Evolutionary conservation across 495 filamentous ascomycete genomes (phyloP).

Genomic region (Coniosporium apollinis): DNA sequence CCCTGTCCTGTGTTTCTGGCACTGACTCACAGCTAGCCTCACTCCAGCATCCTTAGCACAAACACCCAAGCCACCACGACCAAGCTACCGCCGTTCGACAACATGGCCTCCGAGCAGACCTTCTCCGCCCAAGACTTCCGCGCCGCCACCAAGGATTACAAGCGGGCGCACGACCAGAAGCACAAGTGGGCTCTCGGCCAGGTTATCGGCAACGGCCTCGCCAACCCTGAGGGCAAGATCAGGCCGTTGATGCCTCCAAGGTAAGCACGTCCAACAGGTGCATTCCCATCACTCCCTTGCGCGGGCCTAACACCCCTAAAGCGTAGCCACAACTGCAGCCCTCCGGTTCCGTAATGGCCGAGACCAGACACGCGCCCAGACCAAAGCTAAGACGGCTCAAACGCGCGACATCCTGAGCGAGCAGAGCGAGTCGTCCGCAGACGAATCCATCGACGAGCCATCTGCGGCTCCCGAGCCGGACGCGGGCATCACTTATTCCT

Average conservation of each 20-base stretch:
- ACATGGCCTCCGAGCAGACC: slow-evolving; percentile 23
- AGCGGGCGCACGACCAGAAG: slow-evolving; percentile 33
- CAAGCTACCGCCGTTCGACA: too few species aligned
- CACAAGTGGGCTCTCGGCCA: slow-evolving; percentile 38
- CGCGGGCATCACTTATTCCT: slow-evolving; percentile 30
- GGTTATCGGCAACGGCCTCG: slow-evolving; percentile 17
- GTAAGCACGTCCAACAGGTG: neutral
- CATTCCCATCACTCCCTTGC: neutral
- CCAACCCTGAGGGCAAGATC: slow-evolving; percentile 13
- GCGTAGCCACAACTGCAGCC: neutral
- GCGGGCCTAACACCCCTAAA: neutral
- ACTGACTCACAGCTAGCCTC: too few species aligned
- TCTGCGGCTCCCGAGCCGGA: slow-evolving; percentile 26
- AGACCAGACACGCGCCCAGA: neutral
- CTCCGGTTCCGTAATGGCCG: neutral
- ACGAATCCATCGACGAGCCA: slow-evolving; percentile 28
- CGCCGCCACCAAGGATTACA: slow-evolving; percentile 20
- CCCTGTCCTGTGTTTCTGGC: too few species aligned
- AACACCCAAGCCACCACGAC: too few species aligned
- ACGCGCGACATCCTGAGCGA: slow-evolving; percentile 16
- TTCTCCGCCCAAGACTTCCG: slow-evolving; percentile 25
- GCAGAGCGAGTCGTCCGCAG: slow-evolving; percentile 21
- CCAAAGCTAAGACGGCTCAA: neutral
- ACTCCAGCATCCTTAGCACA: neutral
- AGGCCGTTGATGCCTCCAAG: neutral